phyloP scores from a whole-genome alignment of 2,329 filamentous ascomycete genomes.

The Rhynchosporium agropyri region DNA sequence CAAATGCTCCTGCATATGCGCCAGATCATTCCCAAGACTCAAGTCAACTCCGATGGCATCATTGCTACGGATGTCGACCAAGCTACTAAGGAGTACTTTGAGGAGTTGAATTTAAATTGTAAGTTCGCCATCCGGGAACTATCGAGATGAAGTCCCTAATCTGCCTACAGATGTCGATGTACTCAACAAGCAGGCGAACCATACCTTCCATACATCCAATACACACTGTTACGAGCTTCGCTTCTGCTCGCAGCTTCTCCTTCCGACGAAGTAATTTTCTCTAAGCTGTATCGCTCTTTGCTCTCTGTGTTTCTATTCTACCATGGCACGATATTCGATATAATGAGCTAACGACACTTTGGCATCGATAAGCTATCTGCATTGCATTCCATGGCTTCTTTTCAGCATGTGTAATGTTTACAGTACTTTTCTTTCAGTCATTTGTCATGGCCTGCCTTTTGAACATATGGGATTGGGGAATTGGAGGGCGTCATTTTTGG shows the following conservation, averaged over 20 bases:
- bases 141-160: conserved; percentile 21
- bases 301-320: not conserved
- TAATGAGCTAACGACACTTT: not conserved
- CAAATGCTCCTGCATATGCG: conserved; percentile 65
- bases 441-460: no score
- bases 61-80: conserved; percentile 45
- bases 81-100: conserved; percentile 54
- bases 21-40: conserved; percentile 58
- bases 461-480: no score
- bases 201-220: conserved; percentile 41
- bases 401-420: not conserved
- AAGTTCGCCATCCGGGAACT: conserved; percentile 42
- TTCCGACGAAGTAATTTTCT: conserved; percentile 18
- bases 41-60: conserved; percentile 51
- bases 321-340: not conserved
- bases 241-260: conserved; percentile 45
- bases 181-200: conserved; percentile 39
- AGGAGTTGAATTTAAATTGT: conserved; percentile 60
- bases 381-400: not conserved
- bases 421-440: no score
- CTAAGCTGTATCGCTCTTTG: not conserved
- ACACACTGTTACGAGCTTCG: conserved; percentile 55
- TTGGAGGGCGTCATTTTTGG: no score
- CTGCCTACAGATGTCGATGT: conserved; percentile 37
- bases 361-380: not conserved